A percentile compares a stretch with the other conserved stretches of the same genome.
phyloP scores from a whole-genome alignment of 148 eudicot genomes.

The Chenopodium album region DNA sequence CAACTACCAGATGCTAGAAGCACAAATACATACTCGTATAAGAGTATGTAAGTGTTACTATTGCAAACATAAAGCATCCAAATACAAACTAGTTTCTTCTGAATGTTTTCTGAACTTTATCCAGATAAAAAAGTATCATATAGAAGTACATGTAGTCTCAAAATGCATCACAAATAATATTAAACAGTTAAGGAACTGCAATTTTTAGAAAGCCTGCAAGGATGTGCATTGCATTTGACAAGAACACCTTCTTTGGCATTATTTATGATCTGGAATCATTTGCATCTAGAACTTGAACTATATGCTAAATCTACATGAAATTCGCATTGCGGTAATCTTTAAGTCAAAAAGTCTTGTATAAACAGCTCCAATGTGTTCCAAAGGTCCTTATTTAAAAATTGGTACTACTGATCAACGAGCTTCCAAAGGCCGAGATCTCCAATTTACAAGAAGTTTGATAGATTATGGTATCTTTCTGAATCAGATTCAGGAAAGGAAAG shows the following conservation, averaged over 20 bases:
- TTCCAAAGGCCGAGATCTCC: constrained; percentile 1
- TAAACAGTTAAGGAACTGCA: background rate
- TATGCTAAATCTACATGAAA: background rate
- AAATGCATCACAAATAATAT: background rate
- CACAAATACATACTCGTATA: background rate
- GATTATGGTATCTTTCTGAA: background rate
- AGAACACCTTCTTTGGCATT: background rate
- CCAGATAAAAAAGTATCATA: background rate
- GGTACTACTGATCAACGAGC: background rate
- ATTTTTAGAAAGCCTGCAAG: background rate
- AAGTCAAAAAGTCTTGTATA: background rate
- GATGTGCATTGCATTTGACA: background rate
- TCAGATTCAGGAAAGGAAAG: background rate
- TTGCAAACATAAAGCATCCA: constrained; percentile 1
- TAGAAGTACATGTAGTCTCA: background rate
- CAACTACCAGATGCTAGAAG: constrained; percentile 6
- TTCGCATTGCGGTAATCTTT: background rate
- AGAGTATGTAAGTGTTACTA: background rate
- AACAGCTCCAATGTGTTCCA: background rate
- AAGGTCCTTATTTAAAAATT: background rate
- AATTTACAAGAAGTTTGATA: background rate
- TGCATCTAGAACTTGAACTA: background rate
- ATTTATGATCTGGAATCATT: background rate
- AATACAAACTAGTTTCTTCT: background rate
- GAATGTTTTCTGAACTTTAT: background rate